Evolutionary conservation across 164 flowering plant species (phyloP).

Genomic region (Vitis amurensis): DNA sequence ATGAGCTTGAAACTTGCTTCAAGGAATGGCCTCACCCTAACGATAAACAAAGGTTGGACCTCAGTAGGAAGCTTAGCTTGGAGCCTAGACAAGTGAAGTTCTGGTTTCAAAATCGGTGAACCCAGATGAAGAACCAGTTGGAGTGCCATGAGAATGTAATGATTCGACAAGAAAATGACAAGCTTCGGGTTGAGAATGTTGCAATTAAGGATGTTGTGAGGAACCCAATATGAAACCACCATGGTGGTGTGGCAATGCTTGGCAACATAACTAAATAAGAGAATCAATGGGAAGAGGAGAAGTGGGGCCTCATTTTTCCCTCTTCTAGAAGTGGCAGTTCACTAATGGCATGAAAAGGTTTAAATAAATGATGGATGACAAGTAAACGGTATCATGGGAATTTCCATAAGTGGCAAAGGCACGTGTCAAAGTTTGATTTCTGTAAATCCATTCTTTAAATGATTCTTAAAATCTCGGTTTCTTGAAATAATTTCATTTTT

Average conservation of each 20-base stretch:
- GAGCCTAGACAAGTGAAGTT: slow-evolving; percentile 62
- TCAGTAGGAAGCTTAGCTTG: slow-evolving; percentile 7
- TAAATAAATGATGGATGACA: too few relatives aligned
- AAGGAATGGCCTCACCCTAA: slow-evolving; percentile 66
- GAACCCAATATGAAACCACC: slow-evolving; percentile 43
- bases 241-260: slow-evolving; percentile 49
- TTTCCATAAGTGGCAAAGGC: too few relatives aligned
- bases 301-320: neutral
- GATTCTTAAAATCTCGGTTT: too few relatives aligned
- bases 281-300: slow-evolving; percentile 51
- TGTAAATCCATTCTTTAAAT: too few relatives aligned
- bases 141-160: slow-evolving; percentile 56
- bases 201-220: slow-evolving; percentile 41
- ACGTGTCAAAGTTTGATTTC: too few relatives aligned
- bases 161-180: slow-evolving; percentile 57
- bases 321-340: too few relatives aligned
- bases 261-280: slow-evolving; percentile 40
- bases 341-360: too few relatives aligned
- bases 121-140: slow-evolving; percentile 70
- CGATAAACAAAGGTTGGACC: slow-evolving; percentile 51
- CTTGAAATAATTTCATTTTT: too few relatives aligned
- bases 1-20: slow-evolving; percentile 58
- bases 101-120: slow-evolving; percentile 70
- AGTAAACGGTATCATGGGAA: too few relatives aligned
- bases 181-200: slow-evolving; percentile 46